Evolutionary conservation across 768 basidiomycete species (phyloP).

Genomic region (Scleroderma bovista): DNA sequence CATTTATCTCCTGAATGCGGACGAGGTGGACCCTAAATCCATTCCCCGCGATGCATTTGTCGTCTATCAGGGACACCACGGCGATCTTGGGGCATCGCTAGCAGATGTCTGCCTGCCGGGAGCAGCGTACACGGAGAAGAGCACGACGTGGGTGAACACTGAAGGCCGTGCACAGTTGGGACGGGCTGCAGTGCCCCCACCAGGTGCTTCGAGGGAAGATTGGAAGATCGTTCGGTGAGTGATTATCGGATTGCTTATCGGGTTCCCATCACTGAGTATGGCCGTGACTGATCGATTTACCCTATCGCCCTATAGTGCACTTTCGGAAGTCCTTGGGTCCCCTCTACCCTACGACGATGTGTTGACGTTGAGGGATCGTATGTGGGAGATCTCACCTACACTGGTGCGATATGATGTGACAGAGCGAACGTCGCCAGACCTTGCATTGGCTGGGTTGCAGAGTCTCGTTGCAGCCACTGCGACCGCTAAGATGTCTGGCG

Average conservation of each 20-base stretch:
- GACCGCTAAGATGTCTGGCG: slow-evolving; percentile 50
- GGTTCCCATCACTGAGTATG: not conserved
- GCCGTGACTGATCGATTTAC: not conserved
- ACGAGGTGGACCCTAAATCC: slow-evolving; percentile 82
- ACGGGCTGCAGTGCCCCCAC: slow-evolving; percentile 86
- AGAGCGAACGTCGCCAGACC: slow-evolving; percentile 70
- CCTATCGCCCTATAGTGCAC: slow-evolving; percentile 46
- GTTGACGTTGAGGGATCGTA: slow-evolving; percentile 75
- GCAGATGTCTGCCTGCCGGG: slow-evolving; percentile 96
- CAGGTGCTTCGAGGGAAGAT: slow-evolving; percentile 94
- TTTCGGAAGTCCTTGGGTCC: slow-evolving; percentile 79
- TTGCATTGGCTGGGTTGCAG: slow-evolving; percentile 67
- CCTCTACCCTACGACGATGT: slow-evolving; percentile 90
- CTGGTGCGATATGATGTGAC: slow-evolving; percentile 79
- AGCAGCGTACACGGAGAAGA: slow-evolving; percentile 91
- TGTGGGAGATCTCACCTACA: slow-evolving; percentile 96
- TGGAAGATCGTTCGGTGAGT: slow-evolving; percentile 92
- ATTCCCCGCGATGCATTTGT: slow-evolving; percentile 93
- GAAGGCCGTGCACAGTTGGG: slow-evolving; percentile 92
- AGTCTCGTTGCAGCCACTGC: slow-evolving; percentile 47
- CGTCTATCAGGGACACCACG: slow-evolving; percentile 98
- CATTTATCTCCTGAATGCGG: slow-evolving; percentile 93
- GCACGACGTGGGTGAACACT: slow-evolving; percentile 92
- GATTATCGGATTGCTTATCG: not conserved
- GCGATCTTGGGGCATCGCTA: slow-evolving; percentile 91